A percentile compares a stretch with the other conserved stretches of the same genome.
Conservation (phyloP, 306 rosid species). For the Dryas alaskensis region DNA sequence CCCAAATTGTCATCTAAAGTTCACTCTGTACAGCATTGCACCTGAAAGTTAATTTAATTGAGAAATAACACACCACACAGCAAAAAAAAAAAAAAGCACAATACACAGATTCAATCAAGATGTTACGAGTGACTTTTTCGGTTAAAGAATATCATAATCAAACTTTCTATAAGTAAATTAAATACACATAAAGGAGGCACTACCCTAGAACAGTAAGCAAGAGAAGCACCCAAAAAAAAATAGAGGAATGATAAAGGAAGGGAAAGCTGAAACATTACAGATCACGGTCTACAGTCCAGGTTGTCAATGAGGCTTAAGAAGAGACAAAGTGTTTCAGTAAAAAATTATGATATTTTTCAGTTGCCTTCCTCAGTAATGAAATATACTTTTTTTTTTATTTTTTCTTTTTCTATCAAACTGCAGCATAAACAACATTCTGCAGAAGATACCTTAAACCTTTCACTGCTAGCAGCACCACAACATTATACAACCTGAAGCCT, state of each 20-base stretch:
- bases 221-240: too few species aligned
- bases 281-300: too few species aligned
- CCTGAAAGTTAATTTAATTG: conserved; percentile 3
- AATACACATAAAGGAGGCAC: too few species aligned
- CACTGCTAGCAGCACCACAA: background rate
- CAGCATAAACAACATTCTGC: background rate
- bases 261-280: too few species aligned
- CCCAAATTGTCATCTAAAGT: background rate
- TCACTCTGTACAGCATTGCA: background rate
- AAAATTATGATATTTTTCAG: background rate
- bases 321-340: too few species aligned
- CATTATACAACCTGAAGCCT: background rate
- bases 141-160: too few species aligned
- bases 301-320: too few species aligned
- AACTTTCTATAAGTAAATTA: background rate
- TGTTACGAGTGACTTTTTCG: background rate
- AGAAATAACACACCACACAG: background rate
- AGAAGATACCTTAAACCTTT: background rate
- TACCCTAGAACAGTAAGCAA: too few species aligned
- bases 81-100: background rate
- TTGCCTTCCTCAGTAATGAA: background rate
- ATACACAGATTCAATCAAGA: background rate
- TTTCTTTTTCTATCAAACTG: background rate
- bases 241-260: too few species aligned
- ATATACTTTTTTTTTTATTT: background rate